Evolutionary conservation across 2,329 filamentous ascomycete species (phyloP).

Genomic region (Cladorrhinum sp.): DNA sequence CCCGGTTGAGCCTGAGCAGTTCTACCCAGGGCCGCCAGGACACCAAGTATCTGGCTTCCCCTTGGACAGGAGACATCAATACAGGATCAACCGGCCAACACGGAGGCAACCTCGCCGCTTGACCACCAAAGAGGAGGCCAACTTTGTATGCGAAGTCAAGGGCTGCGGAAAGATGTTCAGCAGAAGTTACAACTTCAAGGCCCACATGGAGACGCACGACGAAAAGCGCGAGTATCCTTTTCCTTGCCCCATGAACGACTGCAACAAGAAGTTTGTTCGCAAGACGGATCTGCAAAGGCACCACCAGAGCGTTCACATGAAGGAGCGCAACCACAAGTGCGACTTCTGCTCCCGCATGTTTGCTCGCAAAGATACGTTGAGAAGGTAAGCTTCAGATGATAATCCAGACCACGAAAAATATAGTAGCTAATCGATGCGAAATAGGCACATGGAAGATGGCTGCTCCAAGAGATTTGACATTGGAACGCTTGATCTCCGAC

Average conservation of each 20-base stretch:
- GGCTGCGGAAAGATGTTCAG: constrained; percentile 78
- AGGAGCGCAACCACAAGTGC: constrained; percentile 67
- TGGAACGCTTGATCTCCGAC: constrained; percentile 47
- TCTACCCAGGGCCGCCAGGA: constrained; percentile 29
- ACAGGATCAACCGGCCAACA: constrained; percentile 32
- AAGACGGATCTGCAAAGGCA: constrained; percentile 72
- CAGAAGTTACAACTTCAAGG: constrained; percentile 80
- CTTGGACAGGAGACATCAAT: constrained; percentile 29
- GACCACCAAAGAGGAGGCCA: constrained; percentile 67
- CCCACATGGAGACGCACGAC: constrained; percentile 82
- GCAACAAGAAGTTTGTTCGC: constrained; percentile 73
- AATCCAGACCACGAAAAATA: neutral
- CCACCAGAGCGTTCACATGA: constrained; percentile 68
- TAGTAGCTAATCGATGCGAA: constrained; percentile 11
- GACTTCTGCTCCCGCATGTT: constrained; percentile 69
- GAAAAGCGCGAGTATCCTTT: constrained; percentile 69
- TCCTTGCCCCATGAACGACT: constrained; percentile 61
- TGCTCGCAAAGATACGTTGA: constrained; percentile 77
- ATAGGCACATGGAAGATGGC: constrained; percentile 73
- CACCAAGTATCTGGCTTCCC: constrained; percentile 25
- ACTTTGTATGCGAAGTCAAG: constrained; percentile 64
- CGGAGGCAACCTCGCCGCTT: constrained; percentile 47
- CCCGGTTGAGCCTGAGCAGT: constrained; percentile 34
- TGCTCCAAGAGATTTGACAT: constrained; percentile 66
- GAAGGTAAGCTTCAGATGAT: constrained; percentile 54